phyloP scores from a whole-genome alignment of 1,284 basidiomycete genomes.

The Polyporus tsugae region DNA sequence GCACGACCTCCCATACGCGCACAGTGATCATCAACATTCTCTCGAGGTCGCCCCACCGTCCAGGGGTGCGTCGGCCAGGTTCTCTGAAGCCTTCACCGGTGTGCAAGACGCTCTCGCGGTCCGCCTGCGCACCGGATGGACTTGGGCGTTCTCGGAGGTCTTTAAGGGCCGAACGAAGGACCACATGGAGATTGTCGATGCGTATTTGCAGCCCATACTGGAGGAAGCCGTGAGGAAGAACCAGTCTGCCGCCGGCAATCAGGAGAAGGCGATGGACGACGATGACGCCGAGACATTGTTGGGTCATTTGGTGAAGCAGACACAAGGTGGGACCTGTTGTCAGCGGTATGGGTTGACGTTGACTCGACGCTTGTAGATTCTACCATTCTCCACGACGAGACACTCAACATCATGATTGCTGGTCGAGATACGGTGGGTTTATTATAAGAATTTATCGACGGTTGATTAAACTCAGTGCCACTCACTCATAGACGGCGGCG shows the following conservation, averaged over 20 bases:
- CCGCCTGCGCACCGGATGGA: constrained; percentile 45
- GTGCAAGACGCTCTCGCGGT: constrained; percentile 45
- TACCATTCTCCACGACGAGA: constrained; percentile 47
- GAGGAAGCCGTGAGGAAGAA: constrained; percentile 46
- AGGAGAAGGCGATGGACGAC: background rate
- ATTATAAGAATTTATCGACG: background rate
- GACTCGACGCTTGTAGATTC: constrained; percentile 16
- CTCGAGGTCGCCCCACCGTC: background rate
- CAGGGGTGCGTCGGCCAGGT: constrained; percentile 36
- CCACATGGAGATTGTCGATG: constrained; percentile 34
- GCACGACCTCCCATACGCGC: constrained; percentile 43
- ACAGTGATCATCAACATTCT: constrained; percentile 19
- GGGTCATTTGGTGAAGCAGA: constrained; percentile 48
- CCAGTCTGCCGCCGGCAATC: constrained; percentile 26
- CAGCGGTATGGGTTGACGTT: background rate
- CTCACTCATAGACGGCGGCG: constrained; percentile 41
- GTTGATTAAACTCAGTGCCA: too few species aligned
- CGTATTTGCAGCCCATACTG: constrained; percentile 49
- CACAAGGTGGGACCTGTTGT: constrained; percentile 32
- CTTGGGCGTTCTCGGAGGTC: constrained; percentile 34
- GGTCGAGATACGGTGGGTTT: constrained; percentile 49
- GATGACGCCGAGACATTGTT: constrained; percentile 45
- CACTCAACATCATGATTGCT: constrained; percentile 51
- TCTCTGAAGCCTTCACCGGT: constrained; percentile 38
- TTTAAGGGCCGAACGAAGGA: constrained; percentile 20